A percentile compares a stretch with the other conserved stretches of the same genome.
Evolutionary conservation across 2,329 filamentous ascomycete genomes (phyloP).

Genomic region (Alternaria sp.): DNA sequence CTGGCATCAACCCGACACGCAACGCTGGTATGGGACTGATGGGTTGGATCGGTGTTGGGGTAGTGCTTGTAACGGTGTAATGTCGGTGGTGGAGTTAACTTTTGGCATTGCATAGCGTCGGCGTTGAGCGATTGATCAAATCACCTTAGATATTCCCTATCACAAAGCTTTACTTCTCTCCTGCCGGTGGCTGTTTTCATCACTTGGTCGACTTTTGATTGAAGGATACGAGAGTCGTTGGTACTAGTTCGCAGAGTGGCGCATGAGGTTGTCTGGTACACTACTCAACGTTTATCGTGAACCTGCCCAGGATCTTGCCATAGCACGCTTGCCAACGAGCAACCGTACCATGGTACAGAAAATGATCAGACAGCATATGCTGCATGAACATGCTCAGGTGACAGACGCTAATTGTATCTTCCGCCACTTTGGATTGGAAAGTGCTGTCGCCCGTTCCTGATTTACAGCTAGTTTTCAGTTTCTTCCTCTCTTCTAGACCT

Average conservation of each 20-base stretch:
- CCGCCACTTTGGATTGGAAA: not conserved
- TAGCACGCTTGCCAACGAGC: not conserved
- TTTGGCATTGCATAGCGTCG: slow-evolving; percentile 43
- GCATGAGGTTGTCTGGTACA: not conserved
- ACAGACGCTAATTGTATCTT: slow-evolving; percentile 3
- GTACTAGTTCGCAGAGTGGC: not conserved
- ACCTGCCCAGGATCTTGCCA: not conserved
- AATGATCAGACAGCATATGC: not conserved
- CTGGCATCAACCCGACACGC: slow-evolving; percentile 28
- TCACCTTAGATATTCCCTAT: slow-evolving; percentile 9
- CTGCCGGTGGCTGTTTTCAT: not conserved
- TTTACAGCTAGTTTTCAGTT: not conserved
- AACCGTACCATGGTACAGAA: slow-evolving; percentile 2
- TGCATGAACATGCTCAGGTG: not conserved
- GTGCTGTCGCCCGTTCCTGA: not conserved
- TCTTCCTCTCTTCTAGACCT: slow-evolving; percentile 1
- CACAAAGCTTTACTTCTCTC: slow-evolving; percentile 1
- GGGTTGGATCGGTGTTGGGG: slow-evolving; percentile 14
- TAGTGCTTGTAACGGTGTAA: slow-evolving; percentile 12
- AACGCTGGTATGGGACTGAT: slow-evolving; percentile 3
- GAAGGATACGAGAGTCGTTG: not conserved
- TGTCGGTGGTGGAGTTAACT: slow-evolving; percentile 11
- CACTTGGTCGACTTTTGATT: not conserved
- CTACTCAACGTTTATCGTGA: slow-evolving; percentile 7
- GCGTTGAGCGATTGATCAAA: slow-evolving; percentile 30